Percentiles rank a stretch among this genome's conserved stretches.
Conservation (phyloP, 495 filamentous ascomycete species). For the Articulospora tetracladia region DNA sequence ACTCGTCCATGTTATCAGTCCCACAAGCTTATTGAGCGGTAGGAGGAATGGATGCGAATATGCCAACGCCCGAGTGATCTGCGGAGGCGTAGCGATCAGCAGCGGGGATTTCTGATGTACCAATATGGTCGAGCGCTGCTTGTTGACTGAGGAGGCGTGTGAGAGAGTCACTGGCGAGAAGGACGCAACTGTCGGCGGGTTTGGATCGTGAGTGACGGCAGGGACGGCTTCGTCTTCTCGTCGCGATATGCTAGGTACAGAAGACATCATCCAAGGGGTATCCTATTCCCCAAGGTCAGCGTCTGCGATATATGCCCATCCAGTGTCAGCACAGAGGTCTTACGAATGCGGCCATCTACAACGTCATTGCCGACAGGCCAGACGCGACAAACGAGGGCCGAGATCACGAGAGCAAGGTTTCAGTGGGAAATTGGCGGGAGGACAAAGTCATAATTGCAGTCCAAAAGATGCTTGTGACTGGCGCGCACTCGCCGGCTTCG, state of each 20-base stretch:
- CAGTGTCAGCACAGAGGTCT: not conserved
- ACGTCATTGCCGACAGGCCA: constrained; percentile 20
- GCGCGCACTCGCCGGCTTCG: not conserved
- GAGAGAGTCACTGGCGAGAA: constrained; percentile 83
- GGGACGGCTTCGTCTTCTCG: constrained; percentile 20
- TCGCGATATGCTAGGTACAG: constrained; percentile 17
- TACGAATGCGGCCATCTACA: constrained; percentile 26
- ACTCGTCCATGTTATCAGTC: constrained; percentile 88
- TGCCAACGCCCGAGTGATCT: constrained; percentile 85
- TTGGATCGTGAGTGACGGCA: constrained; percentile 38
- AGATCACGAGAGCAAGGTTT: not conserved
- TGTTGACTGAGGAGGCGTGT: constrained; percentile 62
- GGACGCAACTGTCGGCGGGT: constrained; percentile 71
- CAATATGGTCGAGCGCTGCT: constrained; percentile 82
- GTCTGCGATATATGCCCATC: not conserved
- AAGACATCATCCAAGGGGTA: constrained; percentile 30
- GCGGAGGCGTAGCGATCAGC: constrained; percentile 87
- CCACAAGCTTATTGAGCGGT: constrained; percentile 76
- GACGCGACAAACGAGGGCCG: not conserved
- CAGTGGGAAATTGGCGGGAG: not conserved
- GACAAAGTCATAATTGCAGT: not conserved
- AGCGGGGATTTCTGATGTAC: constrained; percentile 96
- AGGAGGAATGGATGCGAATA: constrained; percentile 92
- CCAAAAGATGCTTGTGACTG: not conserved
- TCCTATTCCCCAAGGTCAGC: constrained; percentile 18